Base-by-base conservation (phyloP, 768 basidiomycete species). In the Asterophora parasitica region DNA sequence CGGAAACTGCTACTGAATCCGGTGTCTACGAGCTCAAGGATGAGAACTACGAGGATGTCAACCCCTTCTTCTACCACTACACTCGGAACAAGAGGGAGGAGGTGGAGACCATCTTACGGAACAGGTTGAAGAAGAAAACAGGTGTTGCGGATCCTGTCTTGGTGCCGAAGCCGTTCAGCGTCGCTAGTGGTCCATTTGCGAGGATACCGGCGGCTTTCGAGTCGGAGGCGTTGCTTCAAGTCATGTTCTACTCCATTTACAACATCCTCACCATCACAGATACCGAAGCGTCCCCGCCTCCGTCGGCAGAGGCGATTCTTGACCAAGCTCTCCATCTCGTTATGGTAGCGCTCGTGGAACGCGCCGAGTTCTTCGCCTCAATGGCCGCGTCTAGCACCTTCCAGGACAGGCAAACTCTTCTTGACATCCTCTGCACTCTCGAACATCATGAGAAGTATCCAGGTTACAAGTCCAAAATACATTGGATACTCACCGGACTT, bases 41-140 rank as follows among this genome's bases (percentile, higher is more conserved):
- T 38, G 88, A 86, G 56, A 74, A 72, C 15, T 92, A 81, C 63
- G 85, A 83, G 51, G 88, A 96, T 53, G 87, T 97, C 53, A 88
- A 97, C 58, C 93, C 94, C 0, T 96, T 93, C 69, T 96, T 94
- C 71, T 89, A 87, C 61, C 94, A 97, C 61, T 97, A 96, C 63
- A 86, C 90, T 12, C 77, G 94, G 33, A 98, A 98, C 68, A 85
- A 91, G 56, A 79, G 93, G 33, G 91, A 95, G 58, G 90, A 93
- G 61, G 95, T 92, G 19, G 92, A 93, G 59, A 79, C 73, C 34
- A 77, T 88, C 4, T 68, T 94, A 40, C 75, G 80, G 50, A 77
- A 74, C 40, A 75, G 89, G 36, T 56, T 83, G 43, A 83, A 78
- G 72, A 87, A 83, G 71, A 74, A 73, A 54, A 77, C 75, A 0